Evolutionary conservation across 768 basidiomycete species (phyloP).

Genomic region (Pleurotus platypus): DNA sequence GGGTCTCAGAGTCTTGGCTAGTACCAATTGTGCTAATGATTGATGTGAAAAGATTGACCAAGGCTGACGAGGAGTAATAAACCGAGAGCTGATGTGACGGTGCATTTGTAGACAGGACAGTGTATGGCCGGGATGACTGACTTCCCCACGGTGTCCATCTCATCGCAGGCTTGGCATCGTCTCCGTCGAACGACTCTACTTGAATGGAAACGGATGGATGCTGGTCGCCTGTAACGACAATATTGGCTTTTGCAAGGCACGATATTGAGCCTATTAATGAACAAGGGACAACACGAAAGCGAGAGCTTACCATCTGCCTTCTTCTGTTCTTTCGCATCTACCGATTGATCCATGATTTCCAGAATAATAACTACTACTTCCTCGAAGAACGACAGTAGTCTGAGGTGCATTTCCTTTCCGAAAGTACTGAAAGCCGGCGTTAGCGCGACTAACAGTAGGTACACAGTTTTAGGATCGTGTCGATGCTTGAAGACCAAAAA

Average conservation of each 20-base stretch:
- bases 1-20: slow-evolving; percentile 20
- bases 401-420: slow-evolving; percentile 53
- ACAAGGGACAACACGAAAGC: not conserved
- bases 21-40: slow-evolving; percentile 57
- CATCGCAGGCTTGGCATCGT: slow-evolving; percentile 17
- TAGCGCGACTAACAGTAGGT: slow-evolving; percentile 62
- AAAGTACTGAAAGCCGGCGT: slow-evolving; percentile 78
- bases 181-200: slow-evolving; percentile 43
- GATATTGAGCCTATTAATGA: not conserved
- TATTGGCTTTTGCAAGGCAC: too few species aligned
- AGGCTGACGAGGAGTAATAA: slow-evolving; percentile 59
- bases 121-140: slow-evolving; percentile 12
- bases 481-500: slow-evolving; percentile 56
- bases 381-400: slow-evolving; percentile 69
- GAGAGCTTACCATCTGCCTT: not conserved
- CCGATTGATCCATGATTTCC: not conserved
- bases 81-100: slow-evolving; percentile 50
- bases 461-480: slow-evolving; percentile 46
- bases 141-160: slow-evolving; percentile 27
- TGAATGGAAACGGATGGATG: slow-evolving; percentile 53
- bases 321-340: not conserved
- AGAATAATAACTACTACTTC: slow-evolving; percentile 38
- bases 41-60: slow-evolving; percentile 59
- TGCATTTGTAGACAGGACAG: slow-evolving; percentile 49
- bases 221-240: not conserved